A percentile compares a stretch with the other conserved stretches of the same genome.
phyloP scores from a whole-genome alignment of 257 asterid genomes.

The Petrea volubilis region DNA sequence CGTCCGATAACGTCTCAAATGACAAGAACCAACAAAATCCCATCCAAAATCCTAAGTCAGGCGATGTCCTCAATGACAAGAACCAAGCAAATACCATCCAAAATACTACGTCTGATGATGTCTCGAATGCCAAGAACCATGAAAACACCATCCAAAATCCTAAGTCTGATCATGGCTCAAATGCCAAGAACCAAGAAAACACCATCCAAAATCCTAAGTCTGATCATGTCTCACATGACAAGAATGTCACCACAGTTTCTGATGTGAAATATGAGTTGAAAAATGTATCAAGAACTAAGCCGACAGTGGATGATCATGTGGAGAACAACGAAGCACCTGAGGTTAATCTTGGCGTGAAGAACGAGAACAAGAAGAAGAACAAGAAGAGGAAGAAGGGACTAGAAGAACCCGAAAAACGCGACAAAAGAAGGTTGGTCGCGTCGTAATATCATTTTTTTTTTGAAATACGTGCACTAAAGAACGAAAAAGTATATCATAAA shows the following conservation, averaged over 20 bases:
- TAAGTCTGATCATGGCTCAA: not conserved
- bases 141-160: not conserved
- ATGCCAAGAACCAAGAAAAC: not conserved
- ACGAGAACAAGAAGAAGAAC: too few species aligned
- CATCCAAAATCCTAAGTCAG: not conserved
- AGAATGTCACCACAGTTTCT: too few species aligned
- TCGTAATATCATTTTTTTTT: too few species aligned
- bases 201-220: not conserved
- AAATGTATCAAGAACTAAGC: not conserved
- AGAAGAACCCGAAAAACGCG: too few species aligned
- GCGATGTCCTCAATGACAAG: not conserved
- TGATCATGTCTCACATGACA: not conserved
- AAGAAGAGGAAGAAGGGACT: not conserved
- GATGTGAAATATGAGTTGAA: not conserved
- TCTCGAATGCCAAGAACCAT: not conserved
- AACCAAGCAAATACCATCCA: not conserved
- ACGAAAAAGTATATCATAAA: too few species aligned
- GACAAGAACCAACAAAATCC: not conserved
- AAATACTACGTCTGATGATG: not conserved
- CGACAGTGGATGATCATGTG: not conserved
- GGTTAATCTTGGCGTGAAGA: too few species aligned
- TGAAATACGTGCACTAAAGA: too few species aligned
- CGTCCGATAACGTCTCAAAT: not conserved
- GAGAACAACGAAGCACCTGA: not conserved
- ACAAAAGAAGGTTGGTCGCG: too few species aligned